Conservation (phyloP, 345 rosid species). For the Bretschneidera sinensis region DNA sequence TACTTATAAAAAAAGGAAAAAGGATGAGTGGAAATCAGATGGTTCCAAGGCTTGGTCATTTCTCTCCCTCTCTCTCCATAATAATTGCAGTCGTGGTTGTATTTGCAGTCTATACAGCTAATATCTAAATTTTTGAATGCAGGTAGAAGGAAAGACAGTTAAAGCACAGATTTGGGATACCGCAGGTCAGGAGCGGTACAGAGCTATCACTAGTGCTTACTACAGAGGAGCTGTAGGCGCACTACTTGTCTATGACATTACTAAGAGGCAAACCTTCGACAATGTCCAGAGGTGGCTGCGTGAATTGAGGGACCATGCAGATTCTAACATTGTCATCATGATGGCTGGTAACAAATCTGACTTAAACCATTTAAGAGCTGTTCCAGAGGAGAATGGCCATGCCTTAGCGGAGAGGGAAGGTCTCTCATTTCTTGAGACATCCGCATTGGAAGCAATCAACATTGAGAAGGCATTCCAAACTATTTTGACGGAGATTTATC, state of each 20-base stretch:
- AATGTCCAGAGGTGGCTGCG: constrained; percentile 70
- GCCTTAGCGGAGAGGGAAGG: constrained; percentile 63
- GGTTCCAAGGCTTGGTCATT: no score
- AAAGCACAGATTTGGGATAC: constrained; percentile 90
- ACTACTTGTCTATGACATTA: constrained; percentile 71
- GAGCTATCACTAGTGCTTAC: constrained; percentile 69
- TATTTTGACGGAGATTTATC: constrained; percentile 58
- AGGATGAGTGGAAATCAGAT: background rate
- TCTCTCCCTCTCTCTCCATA: no score
- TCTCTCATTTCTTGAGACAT: constrained; percentile 65
- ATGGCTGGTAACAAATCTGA: constrained; percentile 77
- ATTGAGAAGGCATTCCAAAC: constrained; percentile 72
- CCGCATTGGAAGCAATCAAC: constrained; percentile 66
- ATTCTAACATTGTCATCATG: constrained; percentile 77
- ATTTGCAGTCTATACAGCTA: background rate
- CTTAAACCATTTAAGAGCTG: constrained; percentile 65
- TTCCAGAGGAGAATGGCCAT: constrained; percentile 50
- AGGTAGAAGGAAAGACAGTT: constrained; percentile 81
- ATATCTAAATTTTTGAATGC: constrained; percentile 5
- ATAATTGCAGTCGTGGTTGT: no score
- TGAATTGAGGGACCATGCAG: constrained; percentile 70
- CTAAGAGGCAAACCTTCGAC: constrained; percentile 74
- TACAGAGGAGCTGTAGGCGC: constrained; percentile 84
- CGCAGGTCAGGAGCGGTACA: constrained; percentile 75
- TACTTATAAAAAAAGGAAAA: no score